Conservation (phyloP, 805 yeast species). For the Vanderwaltozyma yarrowii region DNA sequence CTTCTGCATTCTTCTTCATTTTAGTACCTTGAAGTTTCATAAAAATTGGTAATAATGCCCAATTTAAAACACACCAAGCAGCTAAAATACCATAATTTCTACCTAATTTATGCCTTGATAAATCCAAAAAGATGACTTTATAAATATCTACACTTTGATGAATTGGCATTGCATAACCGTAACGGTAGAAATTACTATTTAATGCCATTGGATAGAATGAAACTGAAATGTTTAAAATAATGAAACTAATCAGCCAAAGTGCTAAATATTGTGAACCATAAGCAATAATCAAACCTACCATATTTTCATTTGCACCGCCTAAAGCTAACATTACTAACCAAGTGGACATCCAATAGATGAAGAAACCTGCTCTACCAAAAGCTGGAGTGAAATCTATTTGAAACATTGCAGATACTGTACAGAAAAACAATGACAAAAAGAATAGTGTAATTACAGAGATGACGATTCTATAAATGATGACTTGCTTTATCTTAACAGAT, state of each 20-base stretch:
- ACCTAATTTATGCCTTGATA: slow-evolving; percentile 49
- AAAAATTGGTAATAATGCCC: slow-evolving; percentile 35
- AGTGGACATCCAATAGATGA: slow-evolving; percentile 62
- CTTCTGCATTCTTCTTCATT: slow-evolving; percentile 27
- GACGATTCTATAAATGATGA: slow-evolving; percentile 41
- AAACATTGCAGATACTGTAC: slow-evolving; percentile 55
- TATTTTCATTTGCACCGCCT: slow-evolving; percentile 65
- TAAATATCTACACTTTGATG: slow-evolving; percentile 54
- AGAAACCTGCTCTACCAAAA: slow-evolving; percentile 62
- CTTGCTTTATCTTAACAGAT: slow-evolving; percentile 35
- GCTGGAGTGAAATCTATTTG: slow-evolving; percentile 50
- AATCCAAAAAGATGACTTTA: slow-evolving; percentile 47
- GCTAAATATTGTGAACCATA: slow-evolving; percentile 57
- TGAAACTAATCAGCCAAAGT: slow-evolving; percentile 64
- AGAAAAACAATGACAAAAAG: slow-evolving; percentile 46
- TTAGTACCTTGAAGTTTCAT: slow-evolving; percentile 33
- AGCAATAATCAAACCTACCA: slow-evolving; percentile 42
- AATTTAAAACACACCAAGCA: slow-evolving; percentile 50
- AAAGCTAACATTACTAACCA: slow-evolving; percentile 65
- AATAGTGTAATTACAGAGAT: slow-evolving; percentile 42
- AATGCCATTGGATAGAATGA: slow-evolving; percentile 58
- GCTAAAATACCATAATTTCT: slow-evolving; percentile 47
- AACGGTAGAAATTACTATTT: slow-evolving; percentile 44
- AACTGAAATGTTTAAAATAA: slow-evolving; percentile 56
- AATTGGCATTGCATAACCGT: slow-evolving; percentile 61